phyloP scores from a whole-genome alignment of 768 basidiomycete genomes.

The Amylocystis lapponica region DNA sequence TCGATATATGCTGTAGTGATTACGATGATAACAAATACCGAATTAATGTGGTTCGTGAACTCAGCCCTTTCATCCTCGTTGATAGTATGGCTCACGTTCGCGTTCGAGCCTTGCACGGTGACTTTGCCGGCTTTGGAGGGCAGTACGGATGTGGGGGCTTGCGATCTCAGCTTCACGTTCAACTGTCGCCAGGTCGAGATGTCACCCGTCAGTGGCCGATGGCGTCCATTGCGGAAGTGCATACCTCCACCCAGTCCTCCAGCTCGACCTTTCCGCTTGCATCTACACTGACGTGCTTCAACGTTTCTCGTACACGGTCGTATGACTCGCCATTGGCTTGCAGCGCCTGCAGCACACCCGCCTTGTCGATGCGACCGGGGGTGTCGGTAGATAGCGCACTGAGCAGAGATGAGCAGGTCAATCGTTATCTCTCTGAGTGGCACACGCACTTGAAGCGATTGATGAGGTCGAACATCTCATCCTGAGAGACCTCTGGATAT shows the following conservation, averaged over 20 bases:
- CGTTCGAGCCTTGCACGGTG: conserved; percentile 89
- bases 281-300: conserved; percentile 93
- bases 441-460: conserved; percentile 89
- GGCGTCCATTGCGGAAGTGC: conserved; percentile 19
- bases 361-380: conserved; percentile 80
- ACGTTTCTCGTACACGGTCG: conserved; percentile 80
- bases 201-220: neutral
- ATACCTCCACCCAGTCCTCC: conserved; percentile 97
- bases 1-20: neutral
- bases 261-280: conserved; percentile 94
- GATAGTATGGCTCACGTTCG: conserved; percentile 94
- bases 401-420: conserved; percentile 10
- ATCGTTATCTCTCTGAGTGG: neutral
- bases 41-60: conserved; percentile 98
- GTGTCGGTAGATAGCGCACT: conserved; percentile 75
- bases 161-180: conserved; percentile 70
- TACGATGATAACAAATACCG: conserved; percentile 42
- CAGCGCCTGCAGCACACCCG: conserved; percentile 70
- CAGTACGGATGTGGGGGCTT: conserved; percentile 34
- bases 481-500: conserved; percentile 83
- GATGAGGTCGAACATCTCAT: conserved; percentile 93
- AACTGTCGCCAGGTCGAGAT: conserved; percentile 39
- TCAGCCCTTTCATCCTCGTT: conserved; percentile 94
- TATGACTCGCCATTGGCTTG: conserved; percentile 84
- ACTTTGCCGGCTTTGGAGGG: conserved; percentile 81